Evolutionary conservation across 805 yeast species (phyloP).

Genomic region (Kodamaea lidongshanica): DNA sequence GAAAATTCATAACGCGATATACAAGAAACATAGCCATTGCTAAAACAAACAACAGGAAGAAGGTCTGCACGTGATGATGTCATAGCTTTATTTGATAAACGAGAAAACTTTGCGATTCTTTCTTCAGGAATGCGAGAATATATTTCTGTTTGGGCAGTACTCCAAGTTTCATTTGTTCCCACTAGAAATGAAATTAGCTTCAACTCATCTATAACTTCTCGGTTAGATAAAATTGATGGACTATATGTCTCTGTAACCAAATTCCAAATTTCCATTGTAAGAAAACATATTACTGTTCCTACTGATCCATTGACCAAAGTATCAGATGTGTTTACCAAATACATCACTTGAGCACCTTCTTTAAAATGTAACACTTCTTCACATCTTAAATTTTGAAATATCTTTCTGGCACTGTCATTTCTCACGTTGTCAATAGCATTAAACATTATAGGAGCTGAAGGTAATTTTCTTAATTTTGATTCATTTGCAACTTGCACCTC

Average conservation of each 20-base stretch:
- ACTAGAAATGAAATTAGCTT: conserved; percentile 18
- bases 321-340: conserved; percentile 67
- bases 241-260: conserved; percentile 22
- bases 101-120: conserved; percentile 18
- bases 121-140: conserved; percentile 20
- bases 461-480: conserved; percentile 32
- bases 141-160: conserved; percentile 12
- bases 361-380: conserved; percentile 58
- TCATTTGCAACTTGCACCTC: conserved; percentile 79
- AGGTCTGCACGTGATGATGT: conserved; percentile 16
- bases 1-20: conserved; percentile 35
- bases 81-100: conserved; percentile 18
- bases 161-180: conserved; percentile 17
- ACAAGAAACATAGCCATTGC: conserved; percentile 28
- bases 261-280: conserved; percentile 20
- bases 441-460: conserved; percentile 42
- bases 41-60: conserved; percentile 45
- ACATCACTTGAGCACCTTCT: conserved; percentile 91
- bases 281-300: conserved; percentile 65
- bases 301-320: conserved; percentile 87
- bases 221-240: conserved; percentile 12
- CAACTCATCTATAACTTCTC: conserved; percentile 20
- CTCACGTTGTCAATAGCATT: conserved; percentile 31
- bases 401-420: conserved; percentile 16
- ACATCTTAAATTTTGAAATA: conserved; percentile 65